Conservation (phyloP, 2,329 filamentous ascomycete genomes). For the Fusarium albosuccineum region DNA sequence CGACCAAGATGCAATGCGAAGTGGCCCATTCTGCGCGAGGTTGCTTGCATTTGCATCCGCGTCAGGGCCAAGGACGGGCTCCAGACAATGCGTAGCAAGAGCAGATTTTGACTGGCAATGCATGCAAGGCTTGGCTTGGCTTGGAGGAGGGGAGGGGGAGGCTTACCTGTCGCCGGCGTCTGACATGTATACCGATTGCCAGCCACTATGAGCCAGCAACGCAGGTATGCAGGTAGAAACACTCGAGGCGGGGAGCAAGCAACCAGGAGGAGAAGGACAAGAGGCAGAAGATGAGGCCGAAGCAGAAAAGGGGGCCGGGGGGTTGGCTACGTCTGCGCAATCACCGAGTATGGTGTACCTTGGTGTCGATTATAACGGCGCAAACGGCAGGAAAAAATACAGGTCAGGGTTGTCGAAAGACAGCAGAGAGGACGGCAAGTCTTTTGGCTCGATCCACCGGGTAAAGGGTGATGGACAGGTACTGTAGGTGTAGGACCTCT, state of each 20-base stretch:
- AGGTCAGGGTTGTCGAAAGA: too few relatives aligned
- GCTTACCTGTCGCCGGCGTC: constrained; percentile 45
- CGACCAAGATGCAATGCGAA: constrained; percentile 26
- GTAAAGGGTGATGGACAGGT: not conserved
- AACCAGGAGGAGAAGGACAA: too few relatives aligned
- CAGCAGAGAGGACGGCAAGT: too few relatives aligned
- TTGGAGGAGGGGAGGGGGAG: not conserved
- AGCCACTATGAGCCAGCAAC: too few relatives aligned
- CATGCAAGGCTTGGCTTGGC: not conserved
- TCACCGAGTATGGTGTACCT: too few relatives aligned
- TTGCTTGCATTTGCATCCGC: constrained; percentile 23
- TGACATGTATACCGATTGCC: constrained; percentile 40
- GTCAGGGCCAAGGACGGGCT: constrained; percentile 17
- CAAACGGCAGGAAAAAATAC: not conserved
- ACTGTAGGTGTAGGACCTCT: too few relatives aligned
- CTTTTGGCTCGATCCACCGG: not conserved
- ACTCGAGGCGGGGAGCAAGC: constrained; percentile 31
- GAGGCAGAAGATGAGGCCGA: too few relatives aligned
- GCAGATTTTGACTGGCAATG: too few relatives aligned
- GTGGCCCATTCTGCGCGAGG: constrained; percentile 38
- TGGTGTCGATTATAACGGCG: too few relatives aligned
- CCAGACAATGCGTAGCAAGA: not conserved
- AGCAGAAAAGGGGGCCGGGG: constrained; percentile 33
- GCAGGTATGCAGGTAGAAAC: not conserved
- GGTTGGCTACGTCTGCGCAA: too few relatives aligned